phyloP scores from a whole-genome alignment of 768 basidiomycete species.

The Leccinum uliginosum region DNA sequence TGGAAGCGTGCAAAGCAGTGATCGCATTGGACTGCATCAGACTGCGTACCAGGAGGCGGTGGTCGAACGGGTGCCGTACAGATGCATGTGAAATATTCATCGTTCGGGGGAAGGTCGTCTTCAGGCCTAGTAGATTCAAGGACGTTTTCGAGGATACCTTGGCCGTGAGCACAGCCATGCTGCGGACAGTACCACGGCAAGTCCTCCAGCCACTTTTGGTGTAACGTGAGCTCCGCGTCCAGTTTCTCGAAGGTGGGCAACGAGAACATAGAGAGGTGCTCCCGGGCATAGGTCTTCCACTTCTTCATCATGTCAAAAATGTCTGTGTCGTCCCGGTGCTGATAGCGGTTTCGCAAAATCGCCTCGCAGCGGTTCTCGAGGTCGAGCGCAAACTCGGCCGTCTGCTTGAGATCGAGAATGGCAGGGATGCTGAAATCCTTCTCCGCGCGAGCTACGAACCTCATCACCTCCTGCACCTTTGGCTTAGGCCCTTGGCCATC shows the following conservation, averaged over 20 bases:
- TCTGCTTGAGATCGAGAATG: slow-evolving; percentile 60
- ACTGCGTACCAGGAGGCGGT: slow-evolving; percentile 66
- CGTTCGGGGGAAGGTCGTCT: slow-evolving; percentile 72
- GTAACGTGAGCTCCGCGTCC: slow-evolving; percentile 59
- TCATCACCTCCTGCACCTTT: slow-evolving; percentile 62
- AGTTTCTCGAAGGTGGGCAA: slow-evolving; percentile 72
- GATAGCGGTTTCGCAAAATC: slow-evolving; percentile 62
- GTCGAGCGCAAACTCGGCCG: slow-evolving; percentile 73
- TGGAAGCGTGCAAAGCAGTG: slow-evolving; percentile 87
- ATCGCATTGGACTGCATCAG: slow-evolving; percentile 88
- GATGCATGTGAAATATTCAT: slow-evolving; percentile 85
- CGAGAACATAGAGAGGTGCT: slow-evolving; percentile 69
- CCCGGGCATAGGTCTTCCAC: slow-evolving; percentile 69
- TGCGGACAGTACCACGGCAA: slow-evolving; percentile 77
- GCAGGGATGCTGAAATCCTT: slow-evolving; percentile 72
- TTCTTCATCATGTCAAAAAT: slow-evolving; percentile 68
- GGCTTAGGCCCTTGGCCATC: slow-evolving; percentile 55
- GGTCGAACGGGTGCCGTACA: slow-evolving; percentile 74
- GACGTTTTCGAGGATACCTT: slow-evolving; percentile 69
- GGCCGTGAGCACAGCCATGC: slow-evolving; percentile 60
- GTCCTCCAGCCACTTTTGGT: slow-evolving; percentile 68
- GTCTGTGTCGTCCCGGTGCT: slow-evolving; percentile 51
- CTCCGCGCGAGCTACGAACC: slow-evolving; percentile 65
- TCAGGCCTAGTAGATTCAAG: slow-evolving; percentile 68
- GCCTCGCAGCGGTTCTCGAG: slow-evolving; percentile 73